phyloP scores from a whole-genome alignment of 2,329 filamentous ascomycete species.

The Colletotrichum incanum region DNA sequence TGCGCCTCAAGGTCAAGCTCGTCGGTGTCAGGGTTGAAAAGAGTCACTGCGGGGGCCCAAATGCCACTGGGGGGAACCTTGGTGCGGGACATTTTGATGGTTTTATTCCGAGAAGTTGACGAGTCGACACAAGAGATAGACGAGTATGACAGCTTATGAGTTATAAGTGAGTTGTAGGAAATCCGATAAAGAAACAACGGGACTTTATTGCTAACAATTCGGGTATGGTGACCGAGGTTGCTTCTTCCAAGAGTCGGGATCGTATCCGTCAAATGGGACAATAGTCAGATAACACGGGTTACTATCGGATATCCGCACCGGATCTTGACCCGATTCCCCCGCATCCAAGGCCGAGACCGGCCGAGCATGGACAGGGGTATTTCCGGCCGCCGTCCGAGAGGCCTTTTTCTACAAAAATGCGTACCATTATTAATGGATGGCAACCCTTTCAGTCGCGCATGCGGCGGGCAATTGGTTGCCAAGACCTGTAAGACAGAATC shows the following conservation, averaged over 20 bases:
- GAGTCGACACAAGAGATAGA: background rate
- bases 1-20: conserved; percentile 64
- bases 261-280: conserved; percentile 28
- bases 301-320: conserved; percentile 41
- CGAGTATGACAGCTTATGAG: background rate
- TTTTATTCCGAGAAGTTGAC: background rate
- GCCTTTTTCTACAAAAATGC: conserved; percentile 15
- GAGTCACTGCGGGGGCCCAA: conserved; percentile 69
- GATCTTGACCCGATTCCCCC: conserved; percentile 39
- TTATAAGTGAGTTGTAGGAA: background rate
- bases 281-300: conserved; percentile 25
- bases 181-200: background rate
- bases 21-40: conserved; percentile 67
- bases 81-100: conserved; percentile 21
- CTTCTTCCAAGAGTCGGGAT: conserved; percentile 4
- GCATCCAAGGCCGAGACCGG: conserved; percentile 41
- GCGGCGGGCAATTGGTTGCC: background rate
- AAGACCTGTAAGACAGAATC: background rate
- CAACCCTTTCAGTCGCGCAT: background rate
- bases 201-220: conserved; percentile 23
- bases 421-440: conserved; percentile 8
- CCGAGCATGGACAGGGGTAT: conserved; percentile 41
- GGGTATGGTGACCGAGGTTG: conserved; percentile 32
- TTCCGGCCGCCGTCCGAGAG: conserved; percentile 35
- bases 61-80: conserved; percentile 54